These are phyloP conservation scores for Phoenix dactylifera DNA, from an alignment of 176 grass and related monocot genomes.

Conservation along the genomic window DNA sequence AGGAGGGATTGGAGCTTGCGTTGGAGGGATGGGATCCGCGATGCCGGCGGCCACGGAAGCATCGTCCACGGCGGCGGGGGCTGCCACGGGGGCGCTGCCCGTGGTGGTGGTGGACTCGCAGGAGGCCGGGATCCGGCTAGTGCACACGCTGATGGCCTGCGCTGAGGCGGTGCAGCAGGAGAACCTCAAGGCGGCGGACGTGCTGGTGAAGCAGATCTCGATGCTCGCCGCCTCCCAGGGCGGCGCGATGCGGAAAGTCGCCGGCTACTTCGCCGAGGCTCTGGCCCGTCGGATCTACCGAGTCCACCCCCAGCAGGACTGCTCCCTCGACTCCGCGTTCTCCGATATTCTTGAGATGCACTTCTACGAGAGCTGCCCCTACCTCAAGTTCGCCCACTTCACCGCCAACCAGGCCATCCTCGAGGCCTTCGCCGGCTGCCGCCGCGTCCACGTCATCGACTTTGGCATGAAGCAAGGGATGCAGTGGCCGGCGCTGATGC, in stretches of 20 bases:
- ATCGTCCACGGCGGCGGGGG: neutral
- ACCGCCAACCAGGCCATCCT: conserved; percentile 96
- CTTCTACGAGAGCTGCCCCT: conserved; percentile 96
- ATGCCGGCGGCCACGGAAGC: neutral
- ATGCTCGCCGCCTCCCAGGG: neutral
- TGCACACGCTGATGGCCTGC: neutral
- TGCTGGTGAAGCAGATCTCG: conserved; percentile 1
- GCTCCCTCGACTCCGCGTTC: conserved; percentile 61
- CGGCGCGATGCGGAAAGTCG: conserved; percentile 6
- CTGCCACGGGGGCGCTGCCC: neutral
- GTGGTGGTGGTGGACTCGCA: conserved; percentile 2
- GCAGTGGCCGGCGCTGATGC: conserved; percentile 93
- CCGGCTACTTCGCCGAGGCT: conserved; percentile 2
- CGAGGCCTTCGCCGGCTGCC: conserved; percentile 77
- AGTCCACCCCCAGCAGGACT: conserved; percentile 13
- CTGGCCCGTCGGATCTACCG: conserved; percentile 4
- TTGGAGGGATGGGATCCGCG: neutral
- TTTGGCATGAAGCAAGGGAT: conserved; percentile 93
- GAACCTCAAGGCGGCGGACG: conserved; percentile 7
- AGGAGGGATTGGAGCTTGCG: neutral
- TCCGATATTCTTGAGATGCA: conserved; percentile 77
- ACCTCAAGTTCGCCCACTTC: conserved; percentile 99
- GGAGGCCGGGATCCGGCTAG: conserved; percentile 2
- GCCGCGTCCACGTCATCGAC: conserved; percentile 87
- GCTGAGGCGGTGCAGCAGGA: conserved; percentile 15